phyloP scores from a whole-genome alignment of 306 rosid genomes.

The Morella rubra region DNA sequence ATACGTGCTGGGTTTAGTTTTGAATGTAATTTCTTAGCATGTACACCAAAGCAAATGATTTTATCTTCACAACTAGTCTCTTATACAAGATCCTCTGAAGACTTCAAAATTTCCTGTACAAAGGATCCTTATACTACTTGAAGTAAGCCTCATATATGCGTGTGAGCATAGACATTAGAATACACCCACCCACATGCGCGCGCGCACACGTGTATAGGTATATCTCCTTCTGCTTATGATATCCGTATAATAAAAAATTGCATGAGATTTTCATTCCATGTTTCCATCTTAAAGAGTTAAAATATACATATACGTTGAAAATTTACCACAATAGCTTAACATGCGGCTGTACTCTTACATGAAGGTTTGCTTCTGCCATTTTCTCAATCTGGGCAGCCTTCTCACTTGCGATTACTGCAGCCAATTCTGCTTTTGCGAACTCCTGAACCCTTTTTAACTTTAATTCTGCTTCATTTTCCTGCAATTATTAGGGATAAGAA shows the following conservation, averaged over 20 bases:
- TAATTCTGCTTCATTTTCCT: constrained; percentile 69
- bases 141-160: no score
- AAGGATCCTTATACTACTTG: no score
- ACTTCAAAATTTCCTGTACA: neutral
- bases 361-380: constrained; percentile 85
- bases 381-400: constrained; percentile 86
- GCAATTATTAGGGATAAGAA: constrained; percentile 34
- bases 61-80: neutral
- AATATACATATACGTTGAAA: neutral
- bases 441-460: constrained; percentile 57
- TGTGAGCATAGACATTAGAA: no score
- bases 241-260: constrained; percentile 12
- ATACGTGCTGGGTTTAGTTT: neutral
- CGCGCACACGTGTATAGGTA: no score
- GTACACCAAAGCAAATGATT: neutral
- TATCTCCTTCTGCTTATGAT: neutral
- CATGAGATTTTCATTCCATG: constrained; percentile 19
- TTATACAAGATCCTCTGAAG: neutral
- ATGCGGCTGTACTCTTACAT: constrained; percentile 56
- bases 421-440: constrained; percentile 74
- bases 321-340: constrained; percentile 8
- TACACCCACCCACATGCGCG: no score
- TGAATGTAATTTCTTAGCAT: neutral
- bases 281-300: constrained; percentile 15
- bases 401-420: constrained; percentile 81